Evolutionary conservation across 305 asterid species (phyloP), one percentile per base, ranked within the genome.

Genomic region (Ajuga reptans): DNA sequence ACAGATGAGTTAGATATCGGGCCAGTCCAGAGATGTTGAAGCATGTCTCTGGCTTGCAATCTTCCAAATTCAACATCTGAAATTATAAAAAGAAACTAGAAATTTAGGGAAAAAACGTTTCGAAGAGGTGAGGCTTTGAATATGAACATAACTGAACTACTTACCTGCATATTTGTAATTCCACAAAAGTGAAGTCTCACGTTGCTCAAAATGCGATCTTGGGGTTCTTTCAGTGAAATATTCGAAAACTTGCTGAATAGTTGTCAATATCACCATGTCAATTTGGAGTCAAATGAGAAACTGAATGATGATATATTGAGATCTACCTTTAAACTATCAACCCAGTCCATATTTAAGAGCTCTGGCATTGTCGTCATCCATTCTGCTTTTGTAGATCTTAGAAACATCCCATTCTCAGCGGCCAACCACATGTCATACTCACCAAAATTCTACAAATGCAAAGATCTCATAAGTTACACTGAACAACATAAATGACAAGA

Each of bases 281-380:
- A 31, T 31, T 85, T 67, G 71, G 27, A 59, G 66, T 29, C 36
- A n/a, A 41, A 64, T 27, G 49, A 42, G 52, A 51, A 31, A 3
- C 4, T 31, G 6, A 31, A 1, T 31, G 36, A 74, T 55, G 10
- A 66, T 27, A 56, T 3, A 43, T 4, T 11, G 71, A 62, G 6
- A 51, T 78, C 37, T 84, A 89, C 99, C 93, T 80, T 84, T 45
- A 91, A 89, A 17, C 96, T 89, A 66, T 91, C 99, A 47, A 91
- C 93, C 99, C 99, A 93, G 14, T 93, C 99, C 97, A 87, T 91
- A 70, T 83, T 89, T 78, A 91, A 84, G 85, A 89, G 96, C 77
- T 93, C 99, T 6, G 99, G 99, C 99, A 93, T 91, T 7, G 99
- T 91, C 10, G 99, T 93, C 99, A 91, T 93, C 99, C 99, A 93